Percentiles rank a stretch among this genome's conserved stretches.
phyloP scores from a whole-genome alignment of 257 asterid species.

The Solanum pinnatisectum region DNA sequence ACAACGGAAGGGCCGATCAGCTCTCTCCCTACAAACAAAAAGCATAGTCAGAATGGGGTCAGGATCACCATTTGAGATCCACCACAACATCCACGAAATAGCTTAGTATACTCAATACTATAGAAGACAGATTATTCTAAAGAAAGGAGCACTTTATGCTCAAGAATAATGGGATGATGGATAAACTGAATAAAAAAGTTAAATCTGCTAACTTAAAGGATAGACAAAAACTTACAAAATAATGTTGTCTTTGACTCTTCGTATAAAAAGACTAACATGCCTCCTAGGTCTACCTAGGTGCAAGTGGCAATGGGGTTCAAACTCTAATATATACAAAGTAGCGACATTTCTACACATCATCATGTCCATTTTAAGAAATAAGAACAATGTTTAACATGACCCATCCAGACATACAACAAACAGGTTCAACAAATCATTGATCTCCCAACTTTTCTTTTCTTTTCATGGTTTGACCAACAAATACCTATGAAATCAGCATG shows the following conservation, averaged over 20 bases:
- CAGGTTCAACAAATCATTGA: background rate
- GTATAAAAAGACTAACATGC: background rate
- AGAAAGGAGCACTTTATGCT: background rate
- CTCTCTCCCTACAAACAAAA: conserved; percentile 69
- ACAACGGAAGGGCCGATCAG: conserved; percentile 85
- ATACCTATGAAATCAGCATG: background rate
- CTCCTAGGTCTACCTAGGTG: background rate
- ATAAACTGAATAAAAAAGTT: background rate
- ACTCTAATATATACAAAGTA: background rate
- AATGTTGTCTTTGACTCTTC: background rate
- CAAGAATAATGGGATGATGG: background rate
- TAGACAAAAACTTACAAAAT: background rate
- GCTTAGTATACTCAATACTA: background rate
- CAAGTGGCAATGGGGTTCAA: background rate
- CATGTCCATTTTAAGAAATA: background rate
- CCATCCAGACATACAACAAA: background rate
- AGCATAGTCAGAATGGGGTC: background rate
- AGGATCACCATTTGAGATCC: background rate
- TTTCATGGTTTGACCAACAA: background rate
- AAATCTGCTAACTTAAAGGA: background rate
- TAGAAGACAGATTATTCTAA: background rate
- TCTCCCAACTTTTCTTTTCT: background rate
- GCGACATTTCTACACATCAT: background rate
- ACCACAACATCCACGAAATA: background rate
- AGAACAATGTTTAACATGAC: background rate